Conservation (phyloP, 345 rosid genomes). For the Anastatica hierochuntica region DNA sequence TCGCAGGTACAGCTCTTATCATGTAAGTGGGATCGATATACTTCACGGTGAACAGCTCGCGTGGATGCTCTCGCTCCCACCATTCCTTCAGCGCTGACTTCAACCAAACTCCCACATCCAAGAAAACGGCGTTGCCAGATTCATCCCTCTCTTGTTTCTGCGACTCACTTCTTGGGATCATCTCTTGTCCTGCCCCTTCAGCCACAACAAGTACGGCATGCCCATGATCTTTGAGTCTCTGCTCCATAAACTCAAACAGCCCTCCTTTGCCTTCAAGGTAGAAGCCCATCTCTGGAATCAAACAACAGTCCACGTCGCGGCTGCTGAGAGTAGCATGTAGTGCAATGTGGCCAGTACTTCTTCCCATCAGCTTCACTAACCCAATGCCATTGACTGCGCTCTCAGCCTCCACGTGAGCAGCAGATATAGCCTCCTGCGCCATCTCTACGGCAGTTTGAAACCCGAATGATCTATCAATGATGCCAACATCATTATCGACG, state of each 20-base stretch:
- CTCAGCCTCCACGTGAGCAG: slow-evolving; percentile 88
- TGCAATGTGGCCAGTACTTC: slow-evolving; percentile 90
- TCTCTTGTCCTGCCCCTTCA: slow-evolving; percentile 85
- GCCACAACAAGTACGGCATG: slow-evolving; percentile 81
- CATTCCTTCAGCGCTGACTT: slow-evolving; percentile 62
- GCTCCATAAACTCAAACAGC: slow-evolving; percentile 56
- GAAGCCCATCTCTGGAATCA: slow-evolving; percentile 68
- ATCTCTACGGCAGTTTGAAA: slow-evolving; percentile 89
- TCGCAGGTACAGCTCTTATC: slow-evolving; percentile 88
- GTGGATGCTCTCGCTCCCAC: slow-evolving; percentile 63
- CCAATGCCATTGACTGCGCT: slow-evolving; percentile 90
- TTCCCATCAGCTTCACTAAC: slow-evolving; percentile 82
- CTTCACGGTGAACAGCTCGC: slow-evolving; percentile 65
- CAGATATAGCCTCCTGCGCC: slow-evolving; percentile 79
- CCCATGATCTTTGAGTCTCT: slow-evolving; percentile 42
- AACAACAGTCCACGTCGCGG: slow-evolving; percentile 87
- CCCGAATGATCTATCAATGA: slow-evolving; percentile 83
- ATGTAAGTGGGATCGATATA: slow-evolving; percentile 89
- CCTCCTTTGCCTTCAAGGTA: slow-evolving; percentile 73
- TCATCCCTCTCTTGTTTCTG: slow-evolving; percentile 74
- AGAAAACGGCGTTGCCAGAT: slow-evolving; percentile 66
- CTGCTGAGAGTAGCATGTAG: slow-evolving; percentile 82
- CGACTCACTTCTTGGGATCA: slow-evolving; percentile 55
- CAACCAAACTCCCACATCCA: slow-evolving; percentile 78
- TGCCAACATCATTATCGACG: slow-evolving; percentile 80